A percentile compares a stretch with the other conserved stretches of the same genome.
These are phyloP conservation scores for Niveomyces coronatus DNA, from an alignment of 2,329 filamentous ascomycete species.

Conservation along the genomic window DNA sequence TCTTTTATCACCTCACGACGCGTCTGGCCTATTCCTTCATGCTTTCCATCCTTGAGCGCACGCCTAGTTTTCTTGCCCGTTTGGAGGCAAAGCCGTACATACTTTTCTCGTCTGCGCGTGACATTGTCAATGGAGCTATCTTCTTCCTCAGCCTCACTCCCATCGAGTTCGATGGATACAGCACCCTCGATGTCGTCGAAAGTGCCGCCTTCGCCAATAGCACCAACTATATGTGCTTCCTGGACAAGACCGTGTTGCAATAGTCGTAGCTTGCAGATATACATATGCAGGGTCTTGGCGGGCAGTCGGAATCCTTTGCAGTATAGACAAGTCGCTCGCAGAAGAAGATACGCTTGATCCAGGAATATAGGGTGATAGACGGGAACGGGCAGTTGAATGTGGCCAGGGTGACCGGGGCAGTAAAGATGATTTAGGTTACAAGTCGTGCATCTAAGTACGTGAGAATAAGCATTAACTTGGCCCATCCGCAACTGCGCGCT, in stretches of 20 bases:
- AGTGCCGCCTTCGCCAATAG: slow-evolving; percentile 34
- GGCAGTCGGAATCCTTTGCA: slow-evolving; percentile 78
- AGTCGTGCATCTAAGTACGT: slow-evolving; percentile 65
- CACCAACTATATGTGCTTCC: slow-evolving; percentile 51
- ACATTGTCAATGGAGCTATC: slow-evolving; percentile 45
- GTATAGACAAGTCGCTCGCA: slow-evolving; percentile 82
- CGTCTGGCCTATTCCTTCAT: slow-evolving; percentile 71
- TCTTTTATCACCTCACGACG: slow-evolving; percentile 68
- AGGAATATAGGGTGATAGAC: slow-evolving; percentile 97
- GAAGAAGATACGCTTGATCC: slow-evolving; percentile 76
- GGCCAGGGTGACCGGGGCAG: slow-evolving; percentile 88
- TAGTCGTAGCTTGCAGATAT: slow-evolving; percentile 73
- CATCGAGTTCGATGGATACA: slow-evolving; percentile 28
- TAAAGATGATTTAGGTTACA: slow-evolving; percentile 73
- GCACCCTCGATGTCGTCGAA: slow-evolving; percentile 23
- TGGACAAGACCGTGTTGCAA: slow-evolving; percentile 74
- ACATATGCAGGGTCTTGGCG: slow-evolving; percentile 66
- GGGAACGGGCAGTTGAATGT: slow-evolving; percentile 86
- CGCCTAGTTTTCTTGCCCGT: slow-evolving; percentile 40
- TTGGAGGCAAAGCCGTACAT: slow-evolving; percentile 63
- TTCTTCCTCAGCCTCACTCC: slow-evolving; percentile 55
- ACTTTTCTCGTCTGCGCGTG: slow-evolving; percentile 46
- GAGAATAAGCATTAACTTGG: slow-evolving; percentile 1
- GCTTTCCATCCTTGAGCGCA: slow-evolving; percentile 55
- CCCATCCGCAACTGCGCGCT: background rate